Percentiles rank a stretch among this genome's conserved stretches.
Evolutionary conservation across 176 grass and related monocot genomes (phyloP).

Genomic region (Triticum turgidum): DNA sequence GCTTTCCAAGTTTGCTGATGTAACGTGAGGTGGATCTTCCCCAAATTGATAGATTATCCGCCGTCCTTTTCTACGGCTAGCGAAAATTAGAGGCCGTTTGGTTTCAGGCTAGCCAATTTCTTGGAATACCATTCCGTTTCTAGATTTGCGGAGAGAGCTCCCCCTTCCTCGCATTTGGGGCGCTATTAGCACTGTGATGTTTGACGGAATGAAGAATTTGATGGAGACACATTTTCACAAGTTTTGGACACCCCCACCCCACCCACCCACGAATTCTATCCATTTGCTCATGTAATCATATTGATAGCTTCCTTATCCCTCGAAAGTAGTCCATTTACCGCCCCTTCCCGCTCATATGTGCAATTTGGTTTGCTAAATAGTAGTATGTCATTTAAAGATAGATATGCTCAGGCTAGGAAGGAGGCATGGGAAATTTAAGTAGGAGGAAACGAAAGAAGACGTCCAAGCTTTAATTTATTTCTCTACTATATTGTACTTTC

Average conservation of each 20-base stretch:
- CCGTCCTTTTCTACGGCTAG: background rate
- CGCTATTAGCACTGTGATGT: background rate
- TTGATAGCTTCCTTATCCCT: background rate
- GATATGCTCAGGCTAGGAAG: constrained; percentile 25
- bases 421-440: background rate
- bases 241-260: background rate
- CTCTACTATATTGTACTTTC: background rate
- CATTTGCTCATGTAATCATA: background rate
- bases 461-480: background rate
- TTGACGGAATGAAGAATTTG: background rate
- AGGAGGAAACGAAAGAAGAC: background rate
- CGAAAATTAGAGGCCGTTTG: constrained; percentile 3
- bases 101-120: background rate
- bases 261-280: background rate
- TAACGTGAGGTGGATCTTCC: background rate
- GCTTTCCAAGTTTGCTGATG: background rate
- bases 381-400: constrained; percentile 16
- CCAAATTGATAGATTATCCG: background rate
- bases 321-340: background rate
- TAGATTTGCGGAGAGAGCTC: background rate
- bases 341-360: background rate
- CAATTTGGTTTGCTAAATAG: constrained; percentile 1
- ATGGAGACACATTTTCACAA: background rate
- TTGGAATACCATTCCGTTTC: constrained; percentile 5
- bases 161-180: background rate